Base-by-base conservation (phyloP, 2,329 filamentous ascomycete species). In the Trichoderma endophyticum region DNA sequence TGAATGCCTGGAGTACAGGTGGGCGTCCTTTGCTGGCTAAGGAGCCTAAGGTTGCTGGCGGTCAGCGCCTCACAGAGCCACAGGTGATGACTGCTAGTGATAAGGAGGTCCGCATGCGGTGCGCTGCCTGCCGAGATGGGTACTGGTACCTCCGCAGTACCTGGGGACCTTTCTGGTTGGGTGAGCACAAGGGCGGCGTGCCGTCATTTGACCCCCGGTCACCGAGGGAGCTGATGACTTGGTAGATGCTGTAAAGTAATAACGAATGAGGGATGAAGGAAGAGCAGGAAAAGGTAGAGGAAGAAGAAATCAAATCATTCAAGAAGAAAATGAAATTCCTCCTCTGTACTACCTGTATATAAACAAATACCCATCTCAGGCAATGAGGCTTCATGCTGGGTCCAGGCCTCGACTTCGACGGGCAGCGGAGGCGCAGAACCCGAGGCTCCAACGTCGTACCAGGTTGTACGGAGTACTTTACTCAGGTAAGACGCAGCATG, bases 1-100 rank as follows among this genome's bases (percentile, higher is more conserved):
- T 73, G 72, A 73, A 63, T 71, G 72, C 21, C 69, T 43, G 54
- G 65, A 59, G 65, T 39, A 36, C 54, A 48, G 61, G 61, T 64
- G 61, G 65, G 51, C 65, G 59, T 70, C 36, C 24, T n/a, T 63
- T 28, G 59, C 67, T 61, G 67, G 67, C 57, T 48, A 21, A 62
- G 56, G 57, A 70, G 67, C 67, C 67, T 70, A 62, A 70, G 28
- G 48, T 51, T 71, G 48, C 60, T 60, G 68, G 71, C 66, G 61
- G 66, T 64, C 66, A 65, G 71, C 67, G 67, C 54, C 59, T 36
- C 65, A 57, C 32, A 43, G 60, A 65, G 71, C 54, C 57, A 57
- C 65, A 67, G 56, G 69, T 64, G 69, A 36, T 62, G 34, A 36
- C 28, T 36, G 64, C 8, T 24, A 39, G 65, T 56, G 65, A 59